Conservation (phyloP, 179 eudicot genomes). For the Nepenthes alata region DNA sequence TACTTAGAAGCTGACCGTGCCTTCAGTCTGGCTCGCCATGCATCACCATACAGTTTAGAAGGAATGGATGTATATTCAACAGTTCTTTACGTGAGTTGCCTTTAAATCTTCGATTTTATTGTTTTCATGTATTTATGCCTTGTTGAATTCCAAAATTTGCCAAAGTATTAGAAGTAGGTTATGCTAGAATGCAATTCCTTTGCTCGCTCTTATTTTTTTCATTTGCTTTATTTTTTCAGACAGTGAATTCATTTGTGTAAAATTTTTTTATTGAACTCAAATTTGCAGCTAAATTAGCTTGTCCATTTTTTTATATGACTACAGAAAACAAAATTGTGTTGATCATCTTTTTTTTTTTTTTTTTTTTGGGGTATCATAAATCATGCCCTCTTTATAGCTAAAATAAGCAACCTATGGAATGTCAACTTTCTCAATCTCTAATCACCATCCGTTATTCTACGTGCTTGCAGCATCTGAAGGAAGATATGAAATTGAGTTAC, state of each 20-base stretch:
- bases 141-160: too few relatives aligned
- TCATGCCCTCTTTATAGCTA: not conserved
- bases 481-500: slow-evolving; percentile 97
- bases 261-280: too few relatives aligned
- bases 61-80: slow-evolving; percentile 97
- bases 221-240: too few relatives aligned
- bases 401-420: not conserved
- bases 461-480: slow-evolving; percentile 73
- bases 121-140: not conserved
- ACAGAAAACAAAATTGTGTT: too few relatives aligned
- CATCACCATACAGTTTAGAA: slow-evolving; percentile 86
- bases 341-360: not conserved
- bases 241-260: not conserved
- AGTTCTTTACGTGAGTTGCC: slow-evolving; percentile 71
- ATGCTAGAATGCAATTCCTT: too few relatives aligned
- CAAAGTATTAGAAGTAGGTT: too few relatives aligned
- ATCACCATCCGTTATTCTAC: not conserved
- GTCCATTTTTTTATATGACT: too few relatives aligned
- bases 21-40: slow-evolving; percentile 78
- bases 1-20: slow-evolving; percentile 93
- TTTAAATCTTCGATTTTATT: not conserved
- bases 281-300: too few relatives aligned
- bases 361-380: not conserved
- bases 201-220: too few relatives aligned
- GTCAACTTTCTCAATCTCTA: not conserved